phyloP scores from a whole-genome alignment of 768 basidiomycete genomes.

The Galerina sulciceps region DNA sequence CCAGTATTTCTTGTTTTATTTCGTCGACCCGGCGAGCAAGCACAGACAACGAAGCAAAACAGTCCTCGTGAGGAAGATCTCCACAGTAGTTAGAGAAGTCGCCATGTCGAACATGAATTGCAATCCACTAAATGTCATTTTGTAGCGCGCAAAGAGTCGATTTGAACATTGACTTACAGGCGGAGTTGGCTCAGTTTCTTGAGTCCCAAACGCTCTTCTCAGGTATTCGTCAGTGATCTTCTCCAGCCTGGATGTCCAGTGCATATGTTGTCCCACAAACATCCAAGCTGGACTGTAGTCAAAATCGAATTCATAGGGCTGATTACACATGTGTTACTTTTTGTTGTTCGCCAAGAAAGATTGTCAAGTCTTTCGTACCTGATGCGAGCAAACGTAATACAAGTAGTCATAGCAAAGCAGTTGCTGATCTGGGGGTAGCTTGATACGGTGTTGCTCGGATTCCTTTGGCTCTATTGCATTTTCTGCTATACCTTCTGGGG shows the following conservation, averaged over 20 bases:
- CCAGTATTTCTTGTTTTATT: constrained; percentile 50
- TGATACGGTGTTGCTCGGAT: constrained; percentile 42
- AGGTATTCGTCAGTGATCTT: constrained; percentile 49
- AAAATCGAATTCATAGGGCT: constrained; percentile 59
- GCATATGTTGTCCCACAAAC: constrained; percentile 55
- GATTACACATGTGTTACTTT: constrained; percentile 1
- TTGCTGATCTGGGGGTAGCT: constrained; percentile 55
- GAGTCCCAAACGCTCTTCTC: constrained; percentile 44
- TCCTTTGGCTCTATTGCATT: constrained; percentile 42
- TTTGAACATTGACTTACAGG: constrained; percentile 37
- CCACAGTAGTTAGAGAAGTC: constrained; percentile 57
- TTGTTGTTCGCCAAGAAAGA: not conserved
- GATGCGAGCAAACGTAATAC: constrained; percentile 51
- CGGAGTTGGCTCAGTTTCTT: constrained; percentile 44
- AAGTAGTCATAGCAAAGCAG: constrained; percentile 57
- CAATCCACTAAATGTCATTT: constrained; percentile 48
- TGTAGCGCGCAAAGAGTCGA: not conserved
- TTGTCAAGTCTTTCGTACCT: constrained; percentile 34
- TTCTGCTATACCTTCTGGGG: constrained; percentile 44
- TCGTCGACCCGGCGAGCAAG: constrained; percentile 61
- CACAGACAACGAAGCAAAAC: constrained; percentile 57
- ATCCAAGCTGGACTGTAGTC: constrained; percentile 66
- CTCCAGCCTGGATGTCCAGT: constrained; percentile 48
- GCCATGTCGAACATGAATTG: constrained; percentile 58
- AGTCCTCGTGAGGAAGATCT: constrained; percentile 42